Percentiles rank a stretch among this genome's conserved stretches.
phyloP scores from a whole-genome alignment of 306 rosid species.

The Acacia confusa region DNA sequence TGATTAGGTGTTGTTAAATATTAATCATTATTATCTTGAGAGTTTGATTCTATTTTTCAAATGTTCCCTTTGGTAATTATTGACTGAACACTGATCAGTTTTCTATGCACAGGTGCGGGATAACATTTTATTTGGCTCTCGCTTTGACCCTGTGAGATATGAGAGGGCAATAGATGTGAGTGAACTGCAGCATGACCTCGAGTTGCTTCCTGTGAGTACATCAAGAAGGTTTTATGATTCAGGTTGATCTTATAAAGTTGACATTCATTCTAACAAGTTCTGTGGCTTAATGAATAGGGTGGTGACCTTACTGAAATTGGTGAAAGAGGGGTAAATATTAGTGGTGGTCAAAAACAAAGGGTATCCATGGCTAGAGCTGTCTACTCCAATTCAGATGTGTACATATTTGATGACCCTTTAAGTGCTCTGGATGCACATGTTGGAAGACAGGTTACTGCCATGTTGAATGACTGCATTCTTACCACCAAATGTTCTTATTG shows the following conservation, averaged over 20 bases:
- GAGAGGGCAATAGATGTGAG: constrained; percentile 76
- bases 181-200: constrained; percentile 77
- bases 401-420: constrained; percentile 88
- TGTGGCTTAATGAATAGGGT: constrained; percentile 51
- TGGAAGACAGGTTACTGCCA: constrained; percentile 68
- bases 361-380: constrained; percentile 96
- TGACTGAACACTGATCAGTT: constrained; percentile 22
- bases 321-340: constrained; percentile 94
- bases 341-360: constrained; percentile 98
- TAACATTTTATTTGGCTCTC: constrained; percentile 82
- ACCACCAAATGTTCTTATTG: constrained; percentile 24
- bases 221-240: constrained; percentile 18
- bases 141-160: constrained; percentile 60
- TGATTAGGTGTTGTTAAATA: not conserved
- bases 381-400: constrained; percentile 83
- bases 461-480: constrained; percentile 18
- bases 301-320: constrained; percentile 94
- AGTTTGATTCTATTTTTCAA: constrained; percentile 14
- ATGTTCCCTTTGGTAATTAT: not conserved
- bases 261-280: constrained; percentile 2
- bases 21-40: not conserved
- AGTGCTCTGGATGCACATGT: constrained; percentile 98
- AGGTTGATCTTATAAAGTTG: constrained; percentile 32
- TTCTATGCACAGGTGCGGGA: constrained; percentile 66
- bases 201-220: constrained; percentile 76